Evolutionary conservation across 768 basidiomycete species (phyloP).

Genomic region (Lactarius sp.): DNA sequence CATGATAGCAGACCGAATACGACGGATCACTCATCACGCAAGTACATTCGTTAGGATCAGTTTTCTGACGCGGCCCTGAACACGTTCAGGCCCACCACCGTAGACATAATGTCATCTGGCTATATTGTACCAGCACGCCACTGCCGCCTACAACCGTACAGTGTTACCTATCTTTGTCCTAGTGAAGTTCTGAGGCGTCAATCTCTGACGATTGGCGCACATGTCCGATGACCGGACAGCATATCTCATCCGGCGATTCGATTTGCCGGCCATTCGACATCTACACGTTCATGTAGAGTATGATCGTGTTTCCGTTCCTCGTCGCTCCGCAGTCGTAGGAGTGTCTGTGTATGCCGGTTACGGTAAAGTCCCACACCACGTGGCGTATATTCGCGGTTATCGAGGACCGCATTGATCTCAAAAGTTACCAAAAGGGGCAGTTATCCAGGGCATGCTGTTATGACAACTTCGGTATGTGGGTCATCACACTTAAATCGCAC

Average conservation of each 20-base stretch:
- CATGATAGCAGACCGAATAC: background rate
- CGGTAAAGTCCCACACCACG: background rate
- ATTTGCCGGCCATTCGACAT: background rate
- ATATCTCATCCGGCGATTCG: background rate
- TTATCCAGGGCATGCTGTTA: background rate
- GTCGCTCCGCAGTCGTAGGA: background rate
- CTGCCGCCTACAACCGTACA: background rate
- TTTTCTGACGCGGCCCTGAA: no score
- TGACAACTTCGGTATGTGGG: background rate
- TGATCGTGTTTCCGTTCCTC: background rate
- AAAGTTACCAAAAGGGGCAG: background rate
- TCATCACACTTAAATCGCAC: background rate
- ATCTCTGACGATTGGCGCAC: background rate
- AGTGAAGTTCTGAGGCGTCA: background rate
- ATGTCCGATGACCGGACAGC: conserved; percentile 6
- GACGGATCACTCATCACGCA: conserved; percentile 12
- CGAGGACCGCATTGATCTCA: background rate
- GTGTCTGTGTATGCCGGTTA: background rate
- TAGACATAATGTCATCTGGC: no score
- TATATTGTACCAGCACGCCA: background rate
- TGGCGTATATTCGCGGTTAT: background rate
- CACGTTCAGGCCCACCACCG: no score
- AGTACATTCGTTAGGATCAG: background rate
- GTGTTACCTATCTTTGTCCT: conserved; percentile 5
- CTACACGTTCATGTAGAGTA: background rate